These are phyloP conservation scores for Kentomonas sorsogonicus DNA, from an alignment of 208 protist genomes.

Conservation along the genomic window DNA sequence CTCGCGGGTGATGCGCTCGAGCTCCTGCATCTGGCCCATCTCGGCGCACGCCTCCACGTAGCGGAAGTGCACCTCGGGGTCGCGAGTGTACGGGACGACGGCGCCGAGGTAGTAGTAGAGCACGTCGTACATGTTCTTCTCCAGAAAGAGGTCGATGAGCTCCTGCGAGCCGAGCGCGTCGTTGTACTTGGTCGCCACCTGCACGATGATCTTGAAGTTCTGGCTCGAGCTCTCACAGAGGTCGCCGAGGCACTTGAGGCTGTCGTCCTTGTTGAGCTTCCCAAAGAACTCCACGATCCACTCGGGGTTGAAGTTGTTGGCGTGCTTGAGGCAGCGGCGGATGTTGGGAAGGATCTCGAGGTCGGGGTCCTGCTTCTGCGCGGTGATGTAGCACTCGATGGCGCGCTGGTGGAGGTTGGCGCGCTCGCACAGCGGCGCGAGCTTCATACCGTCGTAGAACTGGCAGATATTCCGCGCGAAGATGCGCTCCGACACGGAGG, in stretches of 20 bases:
- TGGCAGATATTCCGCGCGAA: constrained; percentile 95
- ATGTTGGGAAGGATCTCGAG: constrained; percentile 94
- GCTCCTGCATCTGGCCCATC: constrained; percentile 96
- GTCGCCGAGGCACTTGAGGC: constrained; percentile 95
- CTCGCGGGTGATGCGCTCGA: constrained; percentile 99
- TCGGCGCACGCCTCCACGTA: constrained; percentile 99
- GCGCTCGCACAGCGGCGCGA: constrained; percentile 98
- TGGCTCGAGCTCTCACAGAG: constrained; percentile 93
- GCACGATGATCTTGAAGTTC: constrained; percentile 98
- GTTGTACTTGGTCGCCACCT: constrained; percentile 98
- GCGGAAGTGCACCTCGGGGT: constrained; percentile 99
- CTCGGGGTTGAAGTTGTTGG: constrained; percentile 91
- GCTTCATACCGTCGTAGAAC: constrained; percentile 95
- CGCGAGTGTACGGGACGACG: constrained; percentile 94
- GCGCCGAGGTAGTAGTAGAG: constrained; percentile 97
- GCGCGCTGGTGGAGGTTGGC: constrained; percentile 96
- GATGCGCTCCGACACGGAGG: constrained; percentile 98
- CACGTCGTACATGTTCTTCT: constrained; percentile 94
- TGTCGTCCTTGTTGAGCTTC: constrained; percentile 93
- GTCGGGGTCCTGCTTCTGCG: constrained; percentile 69
- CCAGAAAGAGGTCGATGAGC: constrained; percentile 97
- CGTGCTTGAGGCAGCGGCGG: constrained; percentile 96
- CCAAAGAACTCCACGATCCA: constrained; percentile 97
- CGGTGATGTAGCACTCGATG: constrained; percentile 97
- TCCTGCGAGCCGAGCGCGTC: constrained; percentile 91